These are phyloP conservation scores for Beauveria sp. DNA, from an alignment of 2,329 filamentous ascomycete genomes.

Conservation along the genomic window DNA sequence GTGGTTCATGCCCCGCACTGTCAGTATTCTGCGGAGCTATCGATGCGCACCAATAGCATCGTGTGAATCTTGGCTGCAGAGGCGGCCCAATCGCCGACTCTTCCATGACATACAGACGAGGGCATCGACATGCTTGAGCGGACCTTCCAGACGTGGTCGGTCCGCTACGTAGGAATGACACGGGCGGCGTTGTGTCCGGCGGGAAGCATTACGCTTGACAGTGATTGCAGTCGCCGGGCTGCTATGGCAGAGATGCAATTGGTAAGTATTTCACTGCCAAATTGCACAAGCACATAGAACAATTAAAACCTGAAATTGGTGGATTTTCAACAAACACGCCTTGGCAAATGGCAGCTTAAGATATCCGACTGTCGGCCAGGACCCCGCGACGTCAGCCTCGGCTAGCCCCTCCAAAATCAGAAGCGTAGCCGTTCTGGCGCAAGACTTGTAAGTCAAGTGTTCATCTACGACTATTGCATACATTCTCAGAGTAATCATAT, in stretches of 20 bases:
- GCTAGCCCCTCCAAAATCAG: neutral
- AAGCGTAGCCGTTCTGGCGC: neutral
- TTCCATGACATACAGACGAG: neutral
- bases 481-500: too few relatives aligned
- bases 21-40: slow-evolving; percentile 1
- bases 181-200: neutral
- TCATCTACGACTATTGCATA: neutral
- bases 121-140: neutral
- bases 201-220: neutral
- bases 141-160: neutral
- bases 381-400: neutral
- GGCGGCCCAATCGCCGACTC: neutral
- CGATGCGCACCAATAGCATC: slow-evolving; percentile 12
- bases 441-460: neutral
- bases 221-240: neutral
- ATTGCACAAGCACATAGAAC: neutral
- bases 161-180: neutral
- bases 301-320: neutral
- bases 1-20: slow-evolving; percentile 1
- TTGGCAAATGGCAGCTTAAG: neutral
- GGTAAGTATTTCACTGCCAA: too few relatives aligned
- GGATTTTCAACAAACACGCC: neutral
- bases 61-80: neutral
- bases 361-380: neutral
- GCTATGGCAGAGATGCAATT: neutral